Conservation (phyloP, 139 green algal genomes). For the Zygnema cylindricum region DNA sequence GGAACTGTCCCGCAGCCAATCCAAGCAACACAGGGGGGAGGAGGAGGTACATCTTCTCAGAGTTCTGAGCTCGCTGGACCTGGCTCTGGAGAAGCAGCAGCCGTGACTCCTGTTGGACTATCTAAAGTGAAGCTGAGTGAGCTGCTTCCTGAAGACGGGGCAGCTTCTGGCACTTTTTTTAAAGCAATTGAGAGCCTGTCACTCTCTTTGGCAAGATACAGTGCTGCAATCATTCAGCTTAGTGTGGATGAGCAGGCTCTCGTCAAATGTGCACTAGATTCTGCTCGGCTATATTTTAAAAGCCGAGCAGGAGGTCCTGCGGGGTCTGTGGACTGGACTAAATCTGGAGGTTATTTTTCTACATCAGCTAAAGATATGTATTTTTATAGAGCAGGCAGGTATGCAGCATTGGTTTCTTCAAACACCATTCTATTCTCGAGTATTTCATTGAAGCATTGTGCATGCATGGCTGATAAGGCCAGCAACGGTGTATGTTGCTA, state of each 20-base stretch:
- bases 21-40: background rate
- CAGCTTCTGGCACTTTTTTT: conserved; percentile 3
- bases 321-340: conserved; percentile 17
- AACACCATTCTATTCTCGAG: no score
- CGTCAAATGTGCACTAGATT: conserved; percentile 23
- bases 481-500: no score
- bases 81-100: background rate
- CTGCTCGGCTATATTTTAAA: conserved; percentile 26
- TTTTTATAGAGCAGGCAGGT: conserved; percentile 45
- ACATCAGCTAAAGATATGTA: conserved; percentile 41
- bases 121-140: conserved; percentile 1
- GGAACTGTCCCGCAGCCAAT: background rate
- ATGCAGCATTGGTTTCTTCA: background rate
- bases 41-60: background rate
- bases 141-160: conserved; percentile 16
- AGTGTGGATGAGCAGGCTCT: conserved; percentile 17
- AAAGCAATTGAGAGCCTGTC: conserved; percentile 23
- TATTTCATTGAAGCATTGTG: no score
- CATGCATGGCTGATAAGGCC: no score
- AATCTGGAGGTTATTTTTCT: conserved; percentile 21
- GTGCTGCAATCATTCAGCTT: conserved; percentile 19
- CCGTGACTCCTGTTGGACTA: background rate
- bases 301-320: conserved; percentile 2
- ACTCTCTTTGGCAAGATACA: conserved; percentile 27
- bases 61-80: background rate